Conservation (phyloP, 768 basidiomycete genomes). For the Phanerodontia chrysosporium region DNA sequence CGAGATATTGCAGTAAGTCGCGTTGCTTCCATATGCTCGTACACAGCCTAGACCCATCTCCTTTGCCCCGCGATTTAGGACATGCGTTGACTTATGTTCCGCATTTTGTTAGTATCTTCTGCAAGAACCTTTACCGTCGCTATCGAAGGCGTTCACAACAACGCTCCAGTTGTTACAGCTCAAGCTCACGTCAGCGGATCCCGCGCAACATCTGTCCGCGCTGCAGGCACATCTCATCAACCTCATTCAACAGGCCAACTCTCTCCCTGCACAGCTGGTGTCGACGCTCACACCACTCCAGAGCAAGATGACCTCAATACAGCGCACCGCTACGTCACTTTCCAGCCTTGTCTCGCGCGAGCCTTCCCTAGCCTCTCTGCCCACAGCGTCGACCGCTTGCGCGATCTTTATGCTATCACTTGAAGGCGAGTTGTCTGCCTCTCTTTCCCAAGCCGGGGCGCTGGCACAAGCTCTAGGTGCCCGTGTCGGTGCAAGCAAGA, state of each 20-base stretch:
- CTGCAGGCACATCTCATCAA: slow-evolving; percentile 48
- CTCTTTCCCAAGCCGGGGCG: slow-evolving; percentile 50
- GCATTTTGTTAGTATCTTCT: slow-evolving; percentile 38
- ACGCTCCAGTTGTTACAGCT: slow-evolving; percentile 51
- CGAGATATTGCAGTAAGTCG: slow-evolving; percentile 57
- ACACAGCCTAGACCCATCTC: slow-evolving; percentile 3
- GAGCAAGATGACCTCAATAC: slow-evolving; percentile 14
- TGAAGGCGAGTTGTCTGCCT: slow-evolving; percentile 57
- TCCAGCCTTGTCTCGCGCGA: slow-evolving; percentile 19
- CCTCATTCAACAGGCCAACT: slow-evolving; percentile 10
- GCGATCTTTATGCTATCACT: slow-evolving; percentile 66
- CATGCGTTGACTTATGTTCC: slow-evolving; percentile 19
- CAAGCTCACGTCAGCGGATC: slow-evolving; percentile 50
- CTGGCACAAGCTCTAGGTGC: slow-evolving; percentile 54
- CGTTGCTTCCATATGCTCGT: slow-evolving; percentile 2
- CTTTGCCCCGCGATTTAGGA: slow-evolving; percentile 11
- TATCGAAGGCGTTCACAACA: slow-evolving; percentile 53
- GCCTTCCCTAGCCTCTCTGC: slow-evolving; percentile 32
- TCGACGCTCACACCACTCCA: slow-evolving; percentile 18
- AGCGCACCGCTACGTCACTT: slow-evolving; percentile 19
- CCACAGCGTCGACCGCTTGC: slow-evolving; percentile 52
- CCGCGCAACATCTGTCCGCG: slow-evolving; percentile 52
- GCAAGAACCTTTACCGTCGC: slow-evolving; percentile 43
- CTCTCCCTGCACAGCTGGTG: slow-evolving; percentile 18
- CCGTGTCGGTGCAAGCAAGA: slow-evolving; percentile 46